Percentiles rank a stretch among this genome's conserved stretches.
These are phyloP conservation scores for Podaxis rugospora DNA, from an alignment of 768 basidiomycete species.

Conservation along the genomic window DNA sequence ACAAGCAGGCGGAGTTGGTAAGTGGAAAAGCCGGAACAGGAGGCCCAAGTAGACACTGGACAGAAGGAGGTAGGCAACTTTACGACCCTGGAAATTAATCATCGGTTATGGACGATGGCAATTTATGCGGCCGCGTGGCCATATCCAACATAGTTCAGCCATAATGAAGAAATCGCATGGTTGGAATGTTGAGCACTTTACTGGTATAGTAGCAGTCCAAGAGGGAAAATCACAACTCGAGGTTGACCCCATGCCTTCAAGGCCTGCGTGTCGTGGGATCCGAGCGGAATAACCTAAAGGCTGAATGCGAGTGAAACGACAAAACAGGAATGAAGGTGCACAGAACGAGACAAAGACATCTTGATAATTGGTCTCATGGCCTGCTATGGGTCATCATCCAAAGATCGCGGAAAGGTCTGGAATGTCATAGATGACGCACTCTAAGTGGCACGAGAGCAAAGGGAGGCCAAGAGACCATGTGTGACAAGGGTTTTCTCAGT, in stretches of 20 bases:
- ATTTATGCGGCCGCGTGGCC: background rate
- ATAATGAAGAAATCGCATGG: background rate
- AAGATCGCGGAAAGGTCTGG: background rate
- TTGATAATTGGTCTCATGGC: background rate
- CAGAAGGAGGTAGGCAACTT: background rate
- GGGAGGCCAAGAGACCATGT: background rate
- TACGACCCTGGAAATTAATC: background rate
- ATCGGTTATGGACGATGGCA: background rate
- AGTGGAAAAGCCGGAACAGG: background rate
- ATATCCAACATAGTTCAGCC: background rate
- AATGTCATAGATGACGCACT: conserved; percentile 3
- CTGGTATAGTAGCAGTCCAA: background rate
- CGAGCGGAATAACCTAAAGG: background rate
- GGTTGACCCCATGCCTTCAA: background rate
- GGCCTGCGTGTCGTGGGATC: background rate
- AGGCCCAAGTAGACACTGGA: background rate
- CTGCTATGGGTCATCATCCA: background rate
- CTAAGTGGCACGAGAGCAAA: background rate
- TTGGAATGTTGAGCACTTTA: background rate
- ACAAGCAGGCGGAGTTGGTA: background rate
- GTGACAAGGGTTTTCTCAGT: background rate
- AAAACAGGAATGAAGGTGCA: background rate
- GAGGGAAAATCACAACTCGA: background rate
- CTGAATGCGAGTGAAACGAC: background rate
- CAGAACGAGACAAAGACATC: background rate